Evolutionary conservation across 257 asterid genomes (phyloP).

Genomic region (Rhazya stricta): DNA sequence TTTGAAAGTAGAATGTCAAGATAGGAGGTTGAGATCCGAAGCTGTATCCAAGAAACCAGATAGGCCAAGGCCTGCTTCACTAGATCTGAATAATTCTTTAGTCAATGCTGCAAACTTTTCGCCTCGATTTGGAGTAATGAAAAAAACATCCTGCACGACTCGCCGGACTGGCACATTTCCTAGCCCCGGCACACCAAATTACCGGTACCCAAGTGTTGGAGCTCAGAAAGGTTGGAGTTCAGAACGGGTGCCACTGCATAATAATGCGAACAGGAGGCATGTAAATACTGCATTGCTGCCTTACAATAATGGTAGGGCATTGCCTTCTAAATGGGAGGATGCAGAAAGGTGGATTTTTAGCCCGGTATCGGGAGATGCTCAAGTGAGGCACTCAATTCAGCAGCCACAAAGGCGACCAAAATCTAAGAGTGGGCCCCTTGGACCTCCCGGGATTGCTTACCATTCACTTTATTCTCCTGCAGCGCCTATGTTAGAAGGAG

Average conservation of each 20-base stretch:
- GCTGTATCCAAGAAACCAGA: constrained; percentile 43
- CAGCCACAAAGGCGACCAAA: constrained; percentile 74
- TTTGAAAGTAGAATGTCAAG: constrained; percentile 70
- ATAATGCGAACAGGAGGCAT: constrained; percentile 41
- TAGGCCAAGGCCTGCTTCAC: constrained; percentile 64
- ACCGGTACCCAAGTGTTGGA: constrained; percentile 55
- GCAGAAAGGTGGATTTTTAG: constrained; percentile 99
- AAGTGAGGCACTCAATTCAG: constrained; percentile 48
- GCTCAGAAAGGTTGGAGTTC: constrained; percentile 95
- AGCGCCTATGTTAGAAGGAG: constrained; percentile 42
- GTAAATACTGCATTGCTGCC: constrained; percentile 51
- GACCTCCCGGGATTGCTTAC: constrained; percentile 78
- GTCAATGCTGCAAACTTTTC: constrained; percentile 44
- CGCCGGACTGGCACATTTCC: constrained; percentile 53
- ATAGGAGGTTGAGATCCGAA: constrained; percentile 59
- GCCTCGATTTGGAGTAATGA: constrained; percentile 55
- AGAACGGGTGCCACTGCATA: constrained; percentile 70
- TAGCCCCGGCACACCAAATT: constrained; percentile 90
- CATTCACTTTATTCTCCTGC: constrained; percentile 82
- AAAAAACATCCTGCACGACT: constrained; percentile 43
- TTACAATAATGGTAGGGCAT: constrained; percentile 55
- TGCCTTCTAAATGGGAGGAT: constrained; percentile 99
- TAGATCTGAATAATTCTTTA: constrained; percentile 59
- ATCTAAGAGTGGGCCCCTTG: constrained; percentile 96
- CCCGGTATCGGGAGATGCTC: constrained; percentile 70